Base-by-base conservation (phyloP, 2,329 filamentous ascomycete species). In the Exophiala spinifera region DNA sequence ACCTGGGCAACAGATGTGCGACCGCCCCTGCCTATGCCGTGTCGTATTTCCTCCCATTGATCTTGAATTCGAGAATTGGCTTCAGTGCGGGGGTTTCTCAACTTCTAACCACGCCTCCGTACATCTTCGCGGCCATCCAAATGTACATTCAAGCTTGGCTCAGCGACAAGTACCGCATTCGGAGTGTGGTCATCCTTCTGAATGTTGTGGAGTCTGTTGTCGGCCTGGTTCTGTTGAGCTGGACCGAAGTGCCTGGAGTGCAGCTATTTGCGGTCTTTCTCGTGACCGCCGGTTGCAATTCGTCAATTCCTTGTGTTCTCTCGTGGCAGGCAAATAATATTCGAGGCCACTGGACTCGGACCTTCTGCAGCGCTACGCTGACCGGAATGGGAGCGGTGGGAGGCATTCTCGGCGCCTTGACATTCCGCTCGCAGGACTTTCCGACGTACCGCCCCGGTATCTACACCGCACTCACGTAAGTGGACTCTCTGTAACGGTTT, bases 311-410 rank as follows among this genome's bases (percentile, higher is more conserved):
- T 6, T 19, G 23, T 28, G 20, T 34, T 3, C 31, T 52, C 5
- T 17, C 49, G 11, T 52, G 37, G 14, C 49, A 51, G 49, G 40
- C 49, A 4, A 52, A 44, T 14, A 52, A 52, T 43, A 52, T 52
- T 33, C 13, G 42, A 8, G 49, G 49, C n/a, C 49, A 52, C 14
- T 52, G 49, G 49, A n/a, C 14, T 2, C 40, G 49, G 3, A 34
- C 49, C 15, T 52, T 52, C 17, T 86, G 84, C 67, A 87, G 83
- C 55, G 87, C 89, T 2, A 86, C 85, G 0, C 79, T 92, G 2
- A 86, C 94, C 3, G 87, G 86, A 1, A 83, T 88, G 46, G 88
- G 88, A 86, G 1, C 87, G 1, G 74, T 94, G 17, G 89, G 89
- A 28, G 89, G 89, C 31, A 92, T 94, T 58, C 80, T 81, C 1